These are phyloP conservation scores for Globisporangium paroecandrum DNA, from an alignment of 352 stramenopile genomes.

Conservation along the genomic window DNA sequence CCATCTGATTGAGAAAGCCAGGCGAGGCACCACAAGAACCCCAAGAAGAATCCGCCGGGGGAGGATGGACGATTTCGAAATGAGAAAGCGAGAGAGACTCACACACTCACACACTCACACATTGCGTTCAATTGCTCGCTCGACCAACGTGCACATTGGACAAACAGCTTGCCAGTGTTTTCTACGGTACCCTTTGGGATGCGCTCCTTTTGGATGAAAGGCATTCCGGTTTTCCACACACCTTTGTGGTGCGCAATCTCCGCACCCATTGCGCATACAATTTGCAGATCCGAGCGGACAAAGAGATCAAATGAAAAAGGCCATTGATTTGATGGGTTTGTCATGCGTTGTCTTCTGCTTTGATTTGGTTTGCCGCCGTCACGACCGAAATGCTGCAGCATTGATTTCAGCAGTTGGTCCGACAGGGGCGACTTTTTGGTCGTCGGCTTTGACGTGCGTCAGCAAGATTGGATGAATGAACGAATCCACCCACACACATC, in stretches of 20 bases:
- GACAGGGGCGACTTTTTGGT: background rate
- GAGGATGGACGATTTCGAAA: background rate
- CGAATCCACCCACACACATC: background rate
- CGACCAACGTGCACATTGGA: background rate
- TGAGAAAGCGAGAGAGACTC: background rate
- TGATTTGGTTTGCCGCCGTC: background rate
- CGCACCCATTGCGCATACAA: conserved; percentile 2
- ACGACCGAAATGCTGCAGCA: background rate
- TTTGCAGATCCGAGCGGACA: background rate
- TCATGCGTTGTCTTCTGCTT: background rate
- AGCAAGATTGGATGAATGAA: background rate
- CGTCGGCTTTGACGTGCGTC: background rate
- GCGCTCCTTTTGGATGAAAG: background rate
- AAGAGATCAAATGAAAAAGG: background rate
- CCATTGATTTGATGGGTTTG: background rate
- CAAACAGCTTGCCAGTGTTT: background rate
- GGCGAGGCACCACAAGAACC: conserved; percentile 9
- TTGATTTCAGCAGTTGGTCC: conserved; percentile 10
- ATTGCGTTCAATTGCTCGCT: background rate
- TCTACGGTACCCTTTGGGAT: conserved; percentile 4
- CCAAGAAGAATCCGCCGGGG: background rate
- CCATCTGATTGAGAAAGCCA: background rate
- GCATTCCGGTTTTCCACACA: conserved; percentile 7
- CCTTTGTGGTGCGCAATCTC: too few relatives aligned
- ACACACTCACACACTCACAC: background rate